A percentile compares a stretch with the other conserved stretches of the same genome.
Conservation (phyloP, 805 yeast species). For the Candida arabinofermentans region DNA sequence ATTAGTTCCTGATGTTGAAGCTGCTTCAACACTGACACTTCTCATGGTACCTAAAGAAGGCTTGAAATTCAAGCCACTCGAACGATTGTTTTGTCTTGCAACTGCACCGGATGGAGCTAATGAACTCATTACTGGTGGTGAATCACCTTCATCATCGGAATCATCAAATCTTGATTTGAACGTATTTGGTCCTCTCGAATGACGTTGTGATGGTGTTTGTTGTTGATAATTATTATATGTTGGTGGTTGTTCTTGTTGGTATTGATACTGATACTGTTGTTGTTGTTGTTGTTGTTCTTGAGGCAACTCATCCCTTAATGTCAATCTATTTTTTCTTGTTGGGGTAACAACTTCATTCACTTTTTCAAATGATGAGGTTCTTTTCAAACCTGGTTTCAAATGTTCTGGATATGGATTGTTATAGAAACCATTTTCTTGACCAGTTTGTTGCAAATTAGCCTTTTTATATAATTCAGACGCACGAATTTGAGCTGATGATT, state of each 20-base stretch:
- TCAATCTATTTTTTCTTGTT: conserved; percentile 29
- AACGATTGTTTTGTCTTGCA: neutral
- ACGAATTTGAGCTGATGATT: conserved; percentile 26
- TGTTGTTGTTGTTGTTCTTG: conserved; percentile 5
- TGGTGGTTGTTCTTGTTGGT: conserved; percentile 16
- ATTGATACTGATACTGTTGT: conserved; percentile 2
- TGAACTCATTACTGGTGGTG: neutral
- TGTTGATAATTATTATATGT: too few relatives aligned
- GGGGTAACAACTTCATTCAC: conserved; percentile 18
- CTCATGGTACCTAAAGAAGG: conserved; percentile 23
- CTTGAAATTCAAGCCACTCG: conserved; percentile 9
- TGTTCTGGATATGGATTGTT: conserved; percentile 36
- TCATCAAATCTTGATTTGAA: conserved; percentile 57
- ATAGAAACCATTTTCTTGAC: conserved; percentile 14
- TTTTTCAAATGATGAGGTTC: conserved; percentile 58
- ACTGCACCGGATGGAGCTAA: neutral
- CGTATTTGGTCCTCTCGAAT: conserved; percentile 8
- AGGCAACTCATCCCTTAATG: conserved; percentile 21
- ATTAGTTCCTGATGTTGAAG: conserved; percentile 7
- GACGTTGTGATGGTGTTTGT: conserved; percentile 4
- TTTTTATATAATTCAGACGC: conserved; percentile 55
- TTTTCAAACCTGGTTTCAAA: conserved; percentile 16
- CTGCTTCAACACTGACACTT: conserved; percentile 21
- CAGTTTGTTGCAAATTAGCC: conserved; percentile 34
- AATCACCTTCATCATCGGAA: conserved; percentile 48